Percentiles rank a stretch among this genome's conserved stretches.
phyloP scores from a whole-genome alignment of 257 asterid genomes.

The Solanum tacnaense region DNA sequence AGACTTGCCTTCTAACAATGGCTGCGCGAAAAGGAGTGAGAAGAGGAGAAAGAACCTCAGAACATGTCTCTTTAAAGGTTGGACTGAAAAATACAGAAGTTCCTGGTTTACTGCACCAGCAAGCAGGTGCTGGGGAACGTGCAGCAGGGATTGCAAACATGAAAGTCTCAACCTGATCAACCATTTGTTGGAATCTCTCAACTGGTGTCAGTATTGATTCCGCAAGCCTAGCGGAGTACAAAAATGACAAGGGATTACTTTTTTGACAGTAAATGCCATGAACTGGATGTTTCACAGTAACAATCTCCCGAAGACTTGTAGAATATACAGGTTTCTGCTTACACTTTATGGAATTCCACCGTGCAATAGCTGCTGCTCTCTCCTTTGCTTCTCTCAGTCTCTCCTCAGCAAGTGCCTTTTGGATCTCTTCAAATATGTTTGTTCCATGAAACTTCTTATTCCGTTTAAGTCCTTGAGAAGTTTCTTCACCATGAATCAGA shows the following conservation, averaged over 20 bases:
- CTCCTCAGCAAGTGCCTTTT: conserved; percentile 47
- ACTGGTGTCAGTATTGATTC: conserved; percentile 71
- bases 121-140: conserved; percentile 84
- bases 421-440: conserved; percentile 69
- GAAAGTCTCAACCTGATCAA: conserved; percentile 77
- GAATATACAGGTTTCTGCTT: conserved; percentile 71
- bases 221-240: conserved; percentile 65
- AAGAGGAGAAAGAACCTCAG: conserved; percentile 51
- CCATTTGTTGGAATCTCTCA: conserved; percentile 68
- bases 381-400: conserved; percentile 73
- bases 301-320: conserved; percentile 62
- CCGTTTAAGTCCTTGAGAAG: conserved; percentile 19
- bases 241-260: conserved; percentile 43
- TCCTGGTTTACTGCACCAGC: conserved; percentile 86
- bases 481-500: conserved; percentile 29
- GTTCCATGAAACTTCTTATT: conserved; percentile 36
- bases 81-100: conserved; percentile 55
- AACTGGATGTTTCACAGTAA: conserved; percentile 59
- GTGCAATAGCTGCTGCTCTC: conserved; percentile 58
- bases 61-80: conserved; percentile 43
- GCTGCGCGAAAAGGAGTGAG: conserved; percentile 92
- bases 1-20: conserved; percentile 93
- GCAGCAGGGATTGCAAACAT: conserved; percentile 99
- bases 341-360: conserved; percentile 98
- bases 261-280: conserved; percentile 42